These are phyloP conservation scores for Luvunga scandens DNA, from an alignment of 345 rosid species.

Conservation along the genomic window DNA sequence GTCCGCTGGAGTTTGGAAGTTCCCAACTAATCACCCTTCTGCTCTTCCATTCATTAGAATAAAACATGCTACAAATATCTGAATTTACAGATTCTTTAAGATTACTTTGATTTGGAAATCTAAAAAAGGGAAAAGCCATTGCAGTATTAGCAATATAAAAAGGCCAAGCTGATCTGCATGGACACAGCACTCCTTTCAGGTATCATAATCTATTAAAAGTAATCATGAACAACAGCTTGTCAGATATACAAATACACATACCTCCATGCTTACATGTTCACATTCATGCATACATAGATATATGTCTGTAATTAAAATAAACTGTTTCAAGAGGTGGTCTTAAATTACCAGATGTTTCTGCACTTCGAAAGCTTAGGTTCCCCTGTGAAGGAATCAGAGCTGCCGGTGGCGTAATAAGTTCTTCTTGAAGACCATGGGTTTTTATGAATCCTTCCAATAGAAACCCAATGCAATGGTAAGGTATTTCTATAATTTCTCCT, in stretches of 20 bases:
- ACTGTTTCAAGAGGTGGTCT: background rate
- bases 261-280: background rate
- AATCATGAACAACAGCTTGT: background rate
- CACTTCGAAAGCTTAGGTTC: slow-evolving; percentile 50
- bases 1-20: too few species aligned
- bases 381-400: slow-evolving; percentile 44
- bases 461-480: slow-evolving; percentile 59
- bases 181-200: too few species aligned
- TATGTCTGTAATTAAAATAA: background rate
- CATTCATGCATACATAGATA: background rate
- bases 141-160: background rate
- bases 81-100: background rate
- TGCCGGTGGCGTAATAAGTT: slow-evolving; percentile 64
- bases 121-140: background rate
- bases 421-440: slow-evolving; percentile 53
- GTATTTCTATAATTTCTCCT: slow-evolving; percentile 73
- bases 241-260: background rate
- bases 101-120: background rate
- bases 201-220: background rate
- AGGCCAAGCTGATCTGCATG: background rate
- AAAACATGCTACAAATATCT: background rate
- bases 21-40: too few species aligned
- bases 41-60: background rate
- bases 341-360: slow-evolving; percentile 56
- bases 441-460: slow-evolving; percentile 77